Conservation (phyloP, 1,284 basidiomycete species). For the Leccinum angustisporum region DNA sequence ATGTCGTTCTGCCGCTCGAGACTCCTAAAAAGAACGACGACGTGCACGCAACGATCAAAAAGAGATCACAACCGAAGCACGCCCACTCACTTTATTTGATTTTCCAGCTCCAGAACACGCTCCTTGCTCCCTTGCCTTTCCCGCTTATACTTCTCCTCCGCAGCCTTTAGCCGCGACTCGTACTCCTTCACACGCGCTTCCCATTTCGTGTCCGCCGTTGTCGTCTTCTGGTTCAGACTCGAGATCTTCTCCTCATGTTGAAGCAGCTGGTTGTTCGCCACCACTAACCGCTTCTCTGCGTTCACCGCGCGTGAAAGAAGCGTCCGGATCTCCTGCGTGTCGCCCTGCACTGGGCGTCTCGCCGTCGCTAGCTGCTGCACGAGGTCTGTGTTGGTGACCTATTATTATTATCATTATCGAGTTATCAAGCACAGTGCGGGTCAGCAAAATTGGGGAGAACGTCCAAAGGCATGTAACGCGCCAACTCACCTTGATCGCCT, state of each 20-base stretch:
- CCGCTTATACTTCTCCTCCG: slow-evolving; percentile 93
- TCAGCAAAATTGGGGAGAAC: too few species aligned
- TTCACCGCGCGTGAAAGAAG: slow-evolving; percentile 72
- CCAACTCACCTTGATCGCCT: slow-evolving; percentile 68
- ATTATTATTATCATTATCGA: slow-evolving; percentile 30
- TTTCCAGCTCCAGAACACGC: slow-evolving; percentile 67
- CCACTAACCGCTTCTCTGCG: slow-evolving; percentile 80
- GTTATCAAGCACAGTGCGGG: neutral
- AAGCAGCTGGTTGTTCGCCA: slow-evolving; percentile 80
- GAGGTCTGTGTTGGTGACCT: slow-evolving; percentile 77
- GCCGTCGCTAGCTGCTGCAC: slow-evolving; percentile 68
- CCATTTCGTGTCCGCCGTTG: slow-evolving; percentile 81
- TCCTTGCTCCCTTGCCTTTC: slow-evolving; percentile 96
- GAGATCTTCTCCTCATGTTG: slow-evolving; percentile 83
- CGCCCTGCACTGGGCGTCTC: slow-evolving; percentile 64
- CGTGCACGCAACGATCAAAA: slow-evolving; percentile 1
- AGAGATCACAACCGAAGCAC: neutral
- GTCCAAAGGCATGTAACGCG: neutral
- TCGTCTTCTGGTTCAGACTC: slow-evolving; percentile 66
- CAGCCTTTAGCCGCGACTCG: slow-evolving; percentile 77
- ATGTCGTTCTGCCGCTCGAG: slow-evolving; percentile 69
- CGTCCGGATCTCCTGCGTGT: slow-evolving; percentile 71
- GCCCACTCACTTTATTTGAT: slow-evolving; percentile 56
- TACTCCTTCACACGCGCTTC: slow-evolving; percentile 92
- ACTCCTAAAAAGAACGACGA: slow-evolving; percentile 44